Conservation (phyloP, 768 basidiomycete species). For the Kwoniella newhampshirensis region DNA sequence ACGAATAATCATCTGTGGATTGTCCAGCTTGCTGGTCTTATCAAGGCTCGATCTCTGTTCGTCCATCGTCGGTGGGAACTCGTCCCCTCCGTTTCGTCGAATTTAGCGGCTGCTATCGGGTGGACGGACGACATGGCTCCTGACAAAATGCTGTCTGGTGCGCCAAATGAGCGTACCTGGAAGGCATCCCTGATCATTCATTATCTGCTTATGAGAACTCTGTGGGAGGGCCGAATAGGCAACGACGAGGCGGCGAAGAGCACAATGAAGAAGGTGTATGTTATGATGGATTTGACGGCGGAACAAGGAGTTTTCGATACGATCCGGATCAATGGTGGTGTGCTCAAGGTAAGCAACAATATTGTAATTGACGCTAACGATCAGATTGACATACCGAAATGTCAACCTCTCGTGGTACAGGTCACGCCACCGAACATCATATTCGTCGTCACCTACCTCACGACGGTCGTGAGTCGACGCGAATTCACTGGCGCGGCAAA, state of each 20-base stretch:
- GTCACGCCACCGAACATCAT: constrained; percentile 36
- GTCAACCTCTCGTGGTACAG: constrained; percentile 22
- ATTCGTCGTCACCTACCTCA: constrained; percentile 33
- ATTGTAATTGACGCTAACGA: neutral
- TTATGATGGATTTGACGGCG: constrained; percentile 25
- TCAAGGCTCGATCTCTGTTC: constrained; percentile 27
- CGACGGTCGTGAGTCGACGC: constrained; percentile 28
- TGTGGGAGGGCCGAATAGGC: constrained; percentile 38
- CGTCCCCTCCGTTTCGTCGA: constrained; percentile 9
- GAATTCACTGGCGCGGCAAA: constrained; percentile 26
- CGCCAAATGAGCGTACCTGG: constrained; percentile 9
- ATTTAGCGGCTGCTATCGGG: constrained; percentile 4
- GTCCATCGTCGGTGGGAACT: constrained; percentile 35
- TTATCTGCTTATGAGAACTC: constrained; percentile 23
- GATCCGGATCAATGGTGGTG: constrained; percentile 22
- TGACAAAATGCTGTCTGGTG: neutral
- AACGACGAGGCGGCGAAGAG: constrained; percentile 22
- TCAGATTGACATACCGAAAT: constrained; percentile 7
- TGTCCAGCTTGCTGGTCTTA: constrained; percentile 12
- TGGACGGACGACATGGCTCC: constrained; percentile 6
- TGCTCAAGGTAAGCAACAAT: constrained; percentile 18
- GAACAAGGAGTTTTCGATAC: constrained; percentile 14
- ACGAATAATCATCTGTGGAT: constrained; percentile 19
- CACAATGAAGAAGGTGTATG: constrained; percentile 24
- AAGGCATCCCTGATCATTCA: constrained; percentile 14